Evolutionary conservation across 2,329 filamentous ascomycete species (phyloP), one percentile per base, ranked within the genome.

Genomic region (Cercospora zeina): DNA sequence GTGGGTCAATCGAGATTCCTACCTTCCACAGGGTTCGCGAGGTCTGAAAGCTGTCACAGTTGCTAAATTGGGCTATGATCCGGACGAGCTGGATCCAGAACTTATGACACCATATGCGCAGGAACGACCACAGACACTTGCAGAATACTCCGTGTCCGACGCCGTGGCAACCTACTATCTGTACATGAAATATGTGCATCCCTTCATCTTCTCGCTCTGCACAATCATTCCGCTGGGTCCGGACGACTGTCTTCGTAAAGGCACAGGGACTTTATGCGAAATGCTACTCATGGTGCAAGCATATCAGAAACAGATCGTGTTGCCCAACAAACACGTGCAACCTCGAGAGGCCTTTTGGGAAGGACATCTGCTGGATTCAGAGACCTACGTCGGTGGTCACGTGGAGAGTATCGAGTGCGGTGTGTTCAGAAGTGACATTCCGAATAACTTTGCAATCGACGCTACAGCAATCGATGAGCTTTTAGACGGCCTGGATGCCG

Each of bases 151-250:
- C 0, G 95, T 99, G 49, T 99, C 96, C 71, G 96, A 99, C 82
- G 96, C 96, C 9, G 95, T 99, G 55, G 95, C 95, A 21, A 99
- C 95, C 0, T 99, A 99, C 75, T 99, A 99, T 74, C 81, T 99
- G 65, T 99, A 99, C 83, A 99, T 99, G 96, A 99, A 99, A 88
- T 99, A 99, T 76, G 91, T 99, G n/a, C 95, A 99, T 75, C 95
- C 95, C 3, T 99, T 99, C 80, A 95, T 99, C 75, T 99, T 99
- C 82, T 97, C 96, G 1, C 81, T 99, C 0, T 99, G 95, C 78
- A 99, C 93, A 1, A 97, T 99, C 78, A 82, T 99, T 74, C 95
- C 95, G 0, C 83, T 99, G 1, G 91, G 91, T 49, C 91, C 93
- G 34, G 93, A 99, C 72, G 95, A 97, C 73, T 91, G 93, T 1